Conservation (phyloP, 2,329 filamentous ascomycete species). For the Aureobasidium melanogenum region DNA sequence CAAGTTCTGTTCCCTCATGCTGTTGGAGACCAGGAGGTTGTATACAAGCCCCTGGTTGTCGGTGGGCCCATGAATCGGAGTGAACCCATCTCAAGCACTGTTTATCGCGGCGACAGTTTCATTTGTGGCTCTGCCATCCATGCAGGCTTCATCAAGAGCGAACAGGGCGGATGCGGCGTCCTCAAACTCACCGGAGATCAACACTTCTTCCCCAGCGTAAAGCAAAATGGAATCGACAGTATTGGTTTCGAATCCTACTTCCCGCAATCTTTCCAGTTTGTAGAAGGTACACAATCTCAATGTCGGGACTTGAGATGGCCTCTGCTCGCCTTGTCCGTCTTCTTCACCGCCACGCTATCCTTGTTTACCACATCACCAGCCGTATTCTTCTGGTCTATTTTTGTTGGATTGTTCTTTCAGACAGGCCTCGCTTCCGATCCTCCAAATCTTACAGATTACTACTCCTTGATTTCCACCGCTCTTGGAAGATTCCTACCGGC, state of each 20-base stretch:
- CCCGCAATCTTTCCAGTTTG: slow-evolving; percentile 75
- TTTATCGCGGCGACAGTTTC: slow-evolving; percentile 84
- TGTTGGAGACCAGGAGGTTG: slow-evolving; percentile 58
- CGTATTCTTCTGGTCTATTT: slow-evolving; percentile 77
- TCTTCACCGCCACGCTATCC: slow-evolving; percentile 68
- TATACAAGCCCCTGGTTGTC: slow-evolving; percentile 46
- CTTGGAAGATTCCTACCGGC: slow-evolving; percentile 79
- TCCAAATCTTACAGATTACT: slow-evolving; percentile 57
- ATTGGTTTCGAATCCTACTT: slow-evolving; percentile 80
- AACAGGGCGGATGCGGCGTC: slow-evolving; percentile 72
- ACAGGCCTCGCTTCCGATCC: slow-evolving; percentile 85
- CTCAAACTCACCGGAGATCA: slow-evolving; percentile 63
- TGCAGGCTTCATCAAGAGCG: slow-evolving; percentile 64
- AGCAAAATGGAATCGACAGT: slow-evolving; percentile 66
- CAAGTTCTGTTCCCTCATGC: slow-evolving; percentile 63
- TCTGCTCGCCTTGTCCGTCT: slow-evolving; percentile 69
- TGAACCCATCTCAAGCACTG: slow-evolving; percentile 37
- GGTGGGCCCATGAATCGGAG: slow-evolving; percentile 40
- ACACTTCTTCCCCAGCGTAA: slow-evolving; percentile 53
- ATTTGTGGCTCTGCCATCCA: slow-evolving; percentile 81
- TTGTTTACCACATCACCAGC: slow-evolving; percentile 71
- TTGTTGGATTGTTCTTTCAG: slow-evolving; percentile 78
- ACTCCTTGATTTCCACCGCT: slow-evolving; percentile 66
- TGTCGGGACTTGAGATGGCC: slow-evolving; percentile 77
- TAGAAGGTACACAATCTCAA: slow-evolving; percentile 54